Evolutionary conservation across 1,139 yeast species (phyloP), one percentile per base, ranked within the genome.

Genomic region (Saccharomyces hybrid): DNA sequence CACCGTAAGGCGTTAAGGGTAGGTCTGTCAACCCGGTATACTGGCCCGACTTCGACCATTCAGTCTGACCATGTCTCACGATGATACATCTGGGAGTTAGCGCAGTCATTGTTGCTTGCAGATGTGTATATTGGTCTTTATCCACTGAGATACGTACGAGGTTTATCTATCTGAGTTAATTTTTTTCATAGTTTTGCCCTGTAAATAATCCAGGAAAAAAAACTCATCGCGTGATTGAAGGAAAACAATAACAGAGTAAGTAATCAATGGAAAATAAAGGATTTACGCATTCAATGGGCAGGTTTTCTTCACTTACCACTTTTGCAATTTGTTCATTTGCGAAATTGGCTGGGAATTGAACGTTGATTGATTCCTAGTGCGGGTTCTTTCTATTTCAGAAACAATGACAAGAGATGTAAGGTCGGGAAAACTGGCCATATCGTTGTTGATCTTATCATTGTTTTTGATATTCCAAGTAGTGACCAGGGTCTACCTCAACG

Each of bases 41-140:
- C 70, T 88, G 96, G 32, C 98, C 98, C 4, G 90, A 79, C 66
- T 86, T 83, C 38, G 97, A 90, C 98, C 98, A 91, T 71, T 83
- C 96, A 2, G 98, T 91, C 73, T 91, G 97, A 41, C 95, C 78
- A 53, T 66, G 73, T 62, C 97, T 91, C 52, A 88, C 82, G 63
- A 88, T 82, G 38, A 88, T 81, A 47, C 88, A 83, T 72, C 96
- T 78, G 20, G 96, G 96, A 23, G 88, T 78, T 42, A 66, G 64
- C 28, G 56, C 52, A 25, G 51, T 50, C 62, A 73, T 52, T 79
- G 77, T 58, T 71, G 73, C 23, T 38, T 16, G 25, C 23, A 8
- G 4, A 13, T 6, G 42, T 38, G 13, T 38, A 16, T 2, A 25
- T 8, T 5, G 7, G 9, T 28, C n/a, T 6, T 6, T 38, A 38